These are phyloP conservation scores for Penicillium angulare DNA, from an alignment of 495 filamentous ascomycete species.

Conservation along the genomic window DNA sequence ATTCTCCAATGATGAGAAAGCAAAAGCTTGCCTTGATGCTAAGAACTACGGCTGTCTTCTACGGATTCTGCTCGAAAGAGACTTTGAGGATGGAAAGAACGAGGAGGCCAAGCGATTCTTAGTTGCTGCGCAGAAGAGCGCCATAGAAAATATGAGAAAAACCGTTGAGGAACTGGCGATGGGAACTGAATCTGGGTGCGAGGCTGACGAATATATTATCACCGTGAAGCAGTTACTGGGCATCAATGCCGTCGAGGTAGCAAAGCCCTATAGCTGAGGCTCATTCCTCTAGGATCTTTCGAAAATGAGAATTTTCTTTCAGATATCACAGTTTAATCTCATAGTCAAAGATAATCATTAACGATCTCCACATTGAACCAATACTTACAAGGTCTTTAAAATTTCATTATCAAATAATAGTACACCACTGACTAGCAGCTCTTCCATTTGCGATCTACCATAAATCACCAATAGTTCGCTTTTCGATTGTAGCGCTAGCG, in stretches of 20 bases:
- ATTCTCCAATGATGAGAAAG: background rate
- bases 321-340: no score
- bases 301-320: no score
- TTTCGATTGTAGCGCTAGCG: no score
- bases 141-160: background rate
- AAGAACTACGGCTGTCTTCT: conserved; percentile 5
- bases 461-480: no score
- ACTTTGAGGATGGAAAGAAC: background rate
- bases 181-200: conserved; percentile 1
- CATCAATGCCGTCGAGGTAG: background rate
- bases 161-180: background rate
- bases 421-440: no score
- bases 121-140: background rate
- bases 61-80: background rate
- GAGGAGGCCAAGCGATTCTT: background rate
- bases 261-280: no score
- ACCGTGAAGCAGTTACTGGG: background rate
- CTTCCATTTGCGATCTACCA: no score
- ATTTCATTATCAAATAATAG: no score
- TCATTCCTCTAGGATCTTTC: no score
- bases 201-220: conserved; percentile 2
- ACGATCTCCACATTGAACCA: no score
- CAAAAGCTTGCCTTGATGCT: conserved; percentile 2
- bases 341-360: no score
- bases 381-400: no score